Evolutionary conservation across 2,329 filamentous ascomycete genomes (phyloP), one percentile per base, ranked within the genome.

Genomic region (Paraphaeosphaeria minitans): DNA sequence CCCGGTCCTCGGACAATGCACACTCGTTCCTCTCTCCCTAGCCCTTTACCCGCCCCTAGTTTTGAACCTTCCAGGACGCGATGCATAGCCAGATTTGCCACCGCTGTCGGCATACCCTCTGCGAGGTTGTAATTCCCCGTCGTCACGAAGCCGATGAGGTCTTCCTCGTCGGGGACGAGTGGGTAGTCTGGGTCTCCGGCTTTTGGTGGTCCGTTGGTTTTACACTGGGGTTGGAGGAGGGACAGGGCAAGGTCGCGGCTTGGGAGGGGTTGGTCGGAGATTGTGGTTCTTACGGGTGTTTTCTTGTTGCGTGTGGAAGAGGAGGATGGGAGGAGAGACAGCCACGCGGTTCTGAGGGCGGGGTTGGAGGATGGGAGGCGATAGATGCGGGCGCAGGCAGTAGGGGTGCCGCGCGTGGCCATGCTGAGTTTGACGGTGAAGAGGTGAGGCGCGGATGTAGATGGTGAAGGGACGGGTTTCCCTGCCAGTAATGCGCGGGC

Each of bases 131-230:
- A 97, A 52, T 91, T 89, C 0, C 94, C 95, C 1, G 89, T 90
- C 2, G 93, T 97, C 24, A 97, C 88, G 73, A 96, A 99, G 0
- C 95, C 95, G 52, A 98, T 85, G 13, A 98, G 81, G 73, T 97
- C 91, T 22, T 85, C 82, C 61, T 87, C 87, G 10, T 83, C 82
- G 0, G 94, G 94, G n/a, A 93, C 87, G 0, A 87, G 71, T 0
- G 89, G 89, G 65, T 91, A 86, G 0, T 77, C 73, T n/a, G 66
- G 64, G 29, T 70, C 65, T 42, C 70, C 72, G 12, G 70, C 69
- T 46, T 72, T 72, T 6, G 65, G 61, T 37, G 48, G 52, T 3
- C 57, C 59, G 22, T 59, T 58, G 1, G 57, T 46, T 1, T 19
- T 13, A 14, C 46, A 21, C 10, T 19, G 52, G 35, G 67, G 63